Conservation (phyloP, 495 filamentous ascomycete species). For the Rhypophila decipiens region DNA sequence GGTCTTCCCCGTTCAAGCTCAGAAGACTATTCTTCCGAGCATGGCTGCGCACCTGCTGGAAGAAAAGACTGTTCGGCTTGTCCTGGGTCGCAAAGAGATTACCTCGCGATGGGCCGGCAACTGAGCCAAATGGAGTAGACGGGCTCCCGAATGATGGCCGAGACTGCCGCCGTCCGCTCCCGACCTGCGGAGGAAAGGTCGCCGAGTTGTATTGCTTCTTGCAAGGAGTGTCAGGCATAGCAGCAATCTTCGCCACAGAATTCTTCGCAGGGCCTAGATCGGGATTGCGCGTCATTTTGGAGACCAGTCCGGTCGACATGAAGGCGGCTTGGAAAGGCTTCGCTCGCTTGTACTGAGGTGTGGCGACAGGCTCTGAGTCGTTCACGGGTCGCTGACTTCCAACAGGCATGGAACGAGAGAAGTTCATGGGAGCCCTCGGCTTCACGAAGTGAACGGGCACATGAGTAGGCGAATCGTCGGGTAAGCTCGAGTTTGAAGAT, state of each 20-base stretch:
- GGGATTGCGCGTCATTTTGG: slow-evolving; percentile 63
- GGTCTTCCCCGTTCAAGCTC: slow-evolving; percentile 71
- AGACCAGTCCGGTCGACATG: slow-evolving; percentile 89
- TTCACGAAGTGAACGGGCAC: slow-evolving; percentile 52
- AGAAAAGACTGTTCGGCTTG: slow-evolving; percentile 40
- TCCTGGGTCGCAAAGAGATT: slow-evolving; percentile 55
- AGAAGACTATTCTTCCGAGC: slow-evolving; percentile 67
- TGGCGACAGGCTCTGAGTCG: slow-evolving; percentile 57
- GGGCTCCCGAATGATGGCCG: slow-evolving; percentile 35
- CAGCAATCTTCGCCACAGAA: slow-evolving; percentile 11
- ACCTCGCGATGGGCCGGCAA: slow-evolving; percentile 25
- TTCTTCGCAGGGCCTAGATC: slow-evolving; percentile 52
- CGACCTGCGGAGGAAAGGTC: slow-evolving; percentile 51
- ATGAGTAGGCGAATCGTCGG: slow-evolving; percentile 69
- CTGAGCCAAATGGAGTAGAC: slow-evolving; percentile 56
- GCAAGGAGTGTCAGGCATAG: slow-evolving; percentile 91
- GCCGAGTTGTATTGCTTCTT: slow-evolving; percentile 70
- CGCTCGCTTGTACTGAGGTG: slow-evolving; percentile 75
- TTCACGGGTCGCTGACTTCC: slow-evolving; percentile 44
- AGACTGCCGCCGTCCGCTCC: slow-evolving; percentile 42
- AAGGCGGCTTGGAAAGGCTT: slow-evolving; percentile 84
- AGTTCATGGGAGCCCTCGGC: slow-evolving; percentile 47
- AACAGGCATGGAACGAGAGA: slow-evolving; percentile 74
- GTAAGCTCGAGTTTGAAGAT: slow-evolving; percentile 70
- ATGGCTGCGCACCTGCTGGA: slow-evolving; percentile 28